Evolutionary conservation across 169 alveolate species (phyloP), one percentile per base, ranked within the genome.

Genomic region (Blepharisma undulans): DNA sequence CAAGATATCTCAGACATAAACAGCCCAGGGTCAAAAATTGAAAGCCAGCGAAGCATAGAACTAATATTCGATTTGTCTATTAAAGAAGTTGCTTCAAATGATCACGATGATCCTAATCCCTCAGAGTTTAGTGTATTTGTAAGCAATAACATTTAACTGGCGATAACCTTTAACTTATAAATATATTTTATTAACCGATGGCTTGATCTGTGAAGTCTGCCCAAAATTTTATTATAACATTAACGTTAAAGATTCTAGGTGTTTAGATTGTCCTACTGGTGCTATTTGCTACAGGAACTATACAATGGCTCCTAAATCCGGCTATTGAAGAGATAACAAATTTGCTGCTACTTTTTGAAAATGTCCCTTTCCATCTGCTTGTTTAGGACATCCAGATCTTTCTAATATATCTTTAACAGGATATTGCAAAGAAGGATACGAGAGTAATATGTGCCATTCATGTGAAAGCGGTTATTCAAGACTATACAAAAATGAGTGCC

Each of bases 221-320:
- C 80, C 80, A 25, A 18, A 74, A 74, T 25, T 7, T 7, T 22
- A 74, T 25, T 74, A 25, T 7, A 25, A 25, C 10, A 74, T 74
- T 29, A 6, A 74, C 10, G 36, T 5, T 74, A 5, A 74, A 5
- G 33, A 3, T 1, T 48, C 66, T 48, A 74, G 29, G 29, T 84
- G 89, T 59, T 22, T 32, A 60, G 79, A n/a, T 3, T 84, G 89
- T n/a, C 78, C 78, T 1, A 7, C 22, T 3, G 1, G 21, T 25
- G 89, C 61, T 1, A 84, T 84, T 84, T 84, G 89, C 60, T 59
- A 21, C 16, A 82, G 89, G 14, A 59, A 59, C 12, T 84, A 1
- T n/a, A 84, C 74, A n/a, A 84, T 84, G 74, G 27, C 16, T 33
- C 78, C 78, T 12, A 33, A 60, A 8, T 5, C 74, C 5, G 82